Percentiles rank a stretch among this genome's conserved stretches.
These are phyloP conservation scores for Protomyces lactucae-debilis DNA, from an alignment of 1,139 yeast genomes.

Conservation along the genomic window DNA sequence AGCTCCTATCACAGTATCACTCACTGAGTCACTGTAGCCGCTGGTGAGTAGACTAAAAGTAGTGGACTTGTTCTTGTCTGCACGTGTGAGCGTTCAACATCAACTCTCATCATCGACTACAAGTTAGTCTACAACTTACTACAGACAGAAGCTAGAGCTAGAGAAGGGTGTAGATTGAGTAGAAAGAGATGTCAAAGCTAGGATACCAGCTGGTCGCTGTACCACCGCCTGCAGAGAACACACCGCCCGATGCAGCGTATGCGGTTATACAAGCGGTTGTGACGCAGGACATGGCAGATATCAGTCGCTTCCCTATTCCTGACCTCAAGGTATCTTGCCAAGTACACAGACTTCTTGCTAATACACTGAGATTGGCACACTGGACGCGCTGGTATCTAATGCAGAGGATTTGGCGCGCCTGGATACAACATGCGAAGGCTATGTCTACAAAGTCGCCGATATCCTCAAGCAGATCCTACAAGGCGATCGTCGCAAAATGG, in stretches of 20 bases:
- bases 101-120: background rate
- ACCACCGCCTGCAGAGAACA: constrained; percentile 26
- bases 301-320: constrained; percentile 57
- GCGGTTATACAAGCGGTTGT: constrained; percentile 3
- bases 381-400: constrained; percentile 84
- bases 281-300: constrained; percentile 26
- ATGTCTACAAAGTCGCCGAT: constrained; percentile 72
- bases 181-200: constrained; percentile 8
- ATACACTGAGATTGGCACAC: constrained; percentile 65
- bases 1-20: background rate
- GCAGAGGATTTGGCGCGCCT: constrained; percentile 81
- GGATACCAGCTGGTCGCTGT: constrained; percentile 27
- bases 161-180: background rate
- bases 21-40: too few relatives aligned
- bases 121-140: background rate
- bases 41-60: too few relatives aligned
- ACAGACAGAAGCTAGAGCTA: background rate
- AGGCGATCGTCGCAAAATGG: constrained; percentile 44
- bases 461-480: constrained; percentile 55
- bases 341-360: background rate
- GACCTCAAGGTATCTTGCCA: constrained; percentile 24
- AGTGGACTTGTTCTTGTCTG: too few relatives aligned
- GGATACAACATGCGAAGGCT: constrained; percentile 65
- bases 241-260: constrained; percentile 14
- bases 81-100: background rate